Percentiles rank a stretch among this genome's conserved stretches.
phyloP scores from a whole-genome alignment of 352 stramenopile species.

The Elongisporangium senticosum region DNA sequence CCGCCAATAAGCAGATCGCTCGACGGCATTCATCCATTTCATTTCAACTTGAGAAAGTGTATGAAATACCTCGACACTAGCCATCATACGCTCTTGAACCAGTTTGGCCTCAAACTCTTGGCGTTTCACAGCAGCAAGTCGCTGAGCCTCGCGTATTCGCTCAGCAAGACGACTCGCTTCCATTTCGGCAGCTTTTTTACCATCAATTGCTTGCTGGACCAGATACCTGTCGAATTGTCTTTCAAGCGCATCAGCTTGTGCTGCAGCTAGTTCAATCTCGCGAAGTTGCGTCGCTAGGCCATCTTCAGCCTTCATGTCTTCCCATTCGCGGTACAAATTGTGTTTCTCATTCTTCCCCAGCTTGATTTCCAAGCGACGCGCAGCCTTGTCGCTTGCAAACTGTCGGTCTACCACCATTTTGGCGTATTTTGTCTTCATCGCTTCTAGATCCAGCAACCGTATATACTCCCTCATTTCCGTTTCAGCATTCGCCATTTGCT shows the following conservation, averaged over 20 bases:
- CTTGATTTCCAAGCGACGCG: constrained; percentile 73
- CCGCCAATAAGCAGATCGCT: constrained; percentile 35
- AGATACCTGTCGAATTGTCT: constrained; percentile 61
- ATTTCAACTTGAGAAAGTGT: constrained; percentile 23
- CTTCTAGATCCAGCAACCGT: constrained; percentile 53
- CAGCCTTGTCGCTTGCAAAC: constrained; percentile 55
- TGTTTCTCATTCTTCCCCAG: constrained; percentile 75
- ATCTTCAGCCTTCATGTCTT: constrained; percentile 58
- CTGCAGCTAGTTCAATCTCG: constrained; percentile 35
- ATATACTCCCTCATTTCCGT: constrained; percentile 69
- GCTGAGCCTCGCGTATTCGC: constrained; percentile 39
- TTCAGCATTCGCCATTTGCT: constrained; percentile 56
- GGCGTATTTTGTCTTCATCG: constrained; percentile 72
- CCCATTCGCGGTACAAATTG: constrained; percentile 63
- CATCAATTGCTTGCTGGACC: constrained; percentile 47
- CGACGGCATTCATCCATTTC: constrained; percentile 46
- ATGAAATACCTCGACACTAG: constrained; percentile 49
- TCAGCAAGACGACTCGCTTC: constrained; percentile 38
- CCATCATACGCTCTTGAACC: constrained; percentile 61
- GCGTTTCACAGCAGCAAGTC: constrained; percentile 33
- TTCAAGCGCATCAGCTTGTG: constrained; percentile 36
- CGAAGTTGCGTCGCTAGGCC: constrained; percentile 52
- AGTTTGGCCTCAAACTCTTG: constrained; percentile 45
- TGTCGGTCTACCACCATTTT: constrained; percentile 59
- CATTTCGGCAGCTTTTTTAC: constrained; percentile 35